Evolutionary conservation across 257 asterid genomes (phyloP).

Genomic region (Solanum ossicruentum): DNA sequence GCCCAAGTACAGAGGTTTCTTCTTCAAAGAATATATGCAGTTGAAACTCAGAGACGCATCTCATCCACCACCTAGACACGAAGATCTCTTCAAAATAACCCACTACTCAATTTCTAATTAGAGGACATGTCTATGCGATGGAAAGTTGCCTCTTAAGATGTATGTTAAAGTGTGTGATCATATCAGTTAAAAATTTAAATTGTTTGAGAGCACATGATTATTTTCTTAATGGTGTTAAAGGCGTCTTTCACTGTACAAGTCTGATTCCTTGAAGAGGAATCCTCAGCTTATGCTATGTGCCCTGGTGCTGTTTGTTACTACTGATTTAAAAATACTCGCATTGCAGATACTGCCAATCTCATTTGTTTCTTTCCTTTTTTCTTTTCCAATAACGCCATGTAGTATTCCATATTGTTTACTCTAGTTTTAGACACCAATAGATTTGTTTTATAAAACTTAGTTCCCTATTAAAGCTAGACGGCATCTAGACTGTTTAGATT

Average conservation of each 20-base stretch:
- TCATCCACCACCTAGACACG: conserved; percentile 27
- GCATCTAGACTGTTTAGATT: not conserved
- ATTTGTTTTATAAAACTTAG: not conserved
- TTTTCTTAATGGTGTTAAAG: not conserved
- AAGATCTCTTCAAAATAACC: not conserved
- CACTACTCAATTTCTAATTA: not conserved
- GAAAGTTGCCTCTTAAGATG: too few relatives aligned
- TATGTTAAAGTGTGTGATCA: not conserved
- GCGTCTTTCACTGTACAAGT: not conserved
- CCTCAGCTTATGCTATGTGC: not conserved
- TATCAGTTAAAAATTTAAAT: not conserved
- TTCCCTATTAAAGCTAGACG: not conserved
- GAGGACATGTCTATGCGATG: too few relatives aligned
- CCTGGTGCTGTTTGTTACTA: not conserved
- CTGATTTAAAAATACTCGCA: not conserved
- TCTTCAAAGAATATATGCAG: conserved; percentile 21
- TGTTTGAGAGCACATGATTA: not conserved
- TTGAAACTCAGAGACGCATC: conserved; percentile 28
- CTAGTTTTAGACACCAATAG: not conserved
- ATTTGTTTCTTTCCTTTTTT: not conserved
- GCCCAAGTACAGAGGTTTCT: conserved; percentile 26
- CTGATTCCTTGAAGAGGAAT: not conserved
- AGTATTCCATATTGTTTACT: not conserved
- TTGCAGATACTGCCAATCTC: not conserved
- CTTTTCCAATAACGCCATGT: not conserved